These are phyloP conservation scores for Pinus taeda DNA, from an alignment of 75 land plant genomes.

Conservation along the genomic window DNA sequence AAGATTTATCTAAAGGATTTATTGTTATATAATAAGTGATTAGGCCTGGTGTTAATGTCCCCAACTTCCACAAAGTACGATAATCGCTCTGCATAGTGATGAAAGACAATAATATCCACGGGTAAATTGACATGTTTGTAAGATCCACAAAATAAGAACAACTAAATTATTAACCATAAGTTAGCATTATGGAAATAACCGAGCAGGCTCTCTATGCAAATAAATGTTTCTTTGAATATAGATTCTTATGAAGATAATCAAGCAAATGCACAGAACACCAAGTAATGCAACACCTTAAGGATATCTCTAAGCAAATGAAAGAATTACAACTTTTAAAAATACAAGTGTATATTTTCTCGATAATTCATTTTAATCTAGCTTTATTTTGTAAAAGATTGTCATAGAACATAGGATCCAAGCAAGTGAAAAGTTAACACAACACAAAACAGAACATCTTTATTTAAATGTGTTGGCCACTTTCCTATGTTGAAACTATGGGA, in stretches of 20 bases:
- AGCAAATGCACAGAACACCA: too few species aligned
- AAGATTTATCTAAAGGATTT: constrained; percentile 70
- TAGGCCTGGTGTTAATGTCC: constrained; percentile 71
- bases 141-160: neutral
- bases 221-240: neutral
- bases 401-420: too few species aligned
- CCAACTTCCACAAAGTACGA: constrained; percentile 72
- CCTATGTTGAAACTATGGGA: too few species aligned
- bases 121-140: neutral
- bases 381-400: neutral
- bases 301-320: neutral
- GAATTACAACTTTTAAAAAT: neutral
- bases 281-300: too few species aligned
- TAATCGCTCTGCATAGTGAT: constrained; percentile 65
- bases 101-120: constrained; percentile 1
- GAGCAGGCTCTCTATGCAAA: neutral
- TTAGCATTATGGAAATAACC: neutral
- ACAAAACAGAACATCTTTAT: too few species aligned
- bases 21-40: constrained; percentile 77
- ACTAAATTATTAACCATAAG: neutral
- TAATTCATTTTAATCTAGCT: neutral
- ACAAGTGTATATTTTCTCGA: neutral
- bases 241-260: too few species aligned
- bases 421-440: neutral
- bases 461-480: neutral